A percentile compares a stretch with the other conserved stretches of the same genome.
These are phyloP conservation scores for Neofusicoccum umdonicola DNA, from an alignment of 2,329 filamentous ascomycete species.

Conservation along the genomic window DNA sequence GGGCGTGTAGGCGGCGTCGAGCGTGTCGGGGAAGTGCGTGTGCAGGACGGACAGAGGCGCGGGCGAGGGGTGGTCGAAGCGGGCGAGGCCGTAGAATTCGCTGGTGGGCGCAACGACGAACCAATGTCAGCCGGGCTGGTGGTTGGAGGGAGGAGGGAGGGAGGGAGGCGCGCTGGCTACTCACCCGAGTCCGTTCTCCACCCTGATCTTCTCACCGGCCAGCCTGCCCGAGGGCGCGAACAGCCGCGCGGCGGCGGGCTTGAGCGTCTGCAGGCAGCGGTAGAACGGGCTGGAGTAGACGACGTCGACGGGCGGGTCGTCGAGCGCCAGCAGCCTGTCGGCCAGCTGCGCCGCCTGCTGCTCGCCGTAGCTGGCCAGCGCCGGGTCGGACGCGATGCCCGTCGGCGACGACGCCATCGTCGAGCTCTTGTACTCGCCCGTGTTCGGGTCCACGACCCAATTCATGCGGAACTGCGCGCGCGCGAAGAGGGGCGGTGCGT, in stretches of 20 bases:
- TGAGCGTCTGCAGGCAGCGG: conserved; percentile 40
- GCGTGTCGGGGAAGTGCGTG: conserved; percentile 62
- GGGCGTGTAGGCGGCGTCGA: conserved; percentile 58
- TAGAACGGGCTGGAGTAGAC: conserved; percentile 63
- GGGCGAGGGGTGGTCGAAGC: conserved; percentile 80
- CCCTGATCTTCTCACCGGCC: conserved; percentile 43
- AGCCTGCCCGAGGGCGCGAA: conserved; percentile 27
- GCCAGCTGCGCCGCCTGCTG: conserved; percentile 77
- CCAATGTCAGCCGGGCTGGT: neutral
- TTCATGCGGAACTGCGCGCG: conserved; percentile 74
- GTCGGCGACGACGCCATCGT: conserved; percentile 69
- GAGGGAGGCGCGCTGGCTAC: conserved; percentile 18
- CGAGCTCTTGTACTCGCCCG: conserved; percentile 71
- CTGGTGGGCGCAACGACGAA: conserved; percentile 38
- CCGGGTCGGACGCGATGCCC: conserved; percentile 81
- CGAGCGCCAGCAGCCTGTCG: conserved; percentile 58
- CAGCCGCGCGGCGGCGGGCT: conserved; percentile 34
- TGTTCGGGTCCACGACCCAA: conserved; percentile 79
- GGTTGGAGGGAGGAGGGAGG: no score
- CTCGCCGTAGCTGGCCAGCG: conserved; percentile 82
- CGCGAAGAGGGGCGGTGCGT: neutral
- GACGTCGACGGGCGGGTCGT: conserved; percentile 64
- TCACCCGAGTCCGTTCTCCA: conserved; percentile 55
- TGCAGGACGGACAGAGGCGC: conserved; percentile 63
- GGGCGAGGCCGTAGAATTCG: conserved; percentile 89